A percentile compares a stretch with the other conserved stretches of the same genome.
These are phyloP conservation scores for Lepidium aucheri DNA, from an alignment of 345 rosid genomes.

Conservation along the genomic window DNA sequence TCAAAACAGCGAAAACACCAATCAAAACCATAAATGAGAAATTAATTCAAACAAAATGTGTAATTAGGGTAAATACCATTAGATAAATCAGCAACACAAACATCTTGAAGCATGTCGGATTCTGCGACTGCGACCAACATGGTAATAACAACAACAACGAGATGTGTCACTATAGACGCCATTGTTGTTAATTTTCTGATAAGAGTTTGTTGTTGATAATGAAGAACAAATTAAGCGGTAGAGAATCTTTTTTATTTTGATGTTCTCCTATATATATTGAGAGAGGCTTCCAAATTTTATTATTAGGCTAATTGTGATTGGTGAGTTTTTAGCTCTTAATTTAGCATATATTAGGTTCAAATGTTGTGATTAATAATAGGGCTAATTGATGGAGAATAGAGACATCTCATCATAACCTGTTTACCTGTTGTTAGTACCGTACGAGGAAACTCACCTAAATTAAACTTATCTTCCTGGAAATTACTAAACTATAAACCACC, in stretches of 20 bases:
- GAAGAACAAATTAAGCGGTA: not conserved
- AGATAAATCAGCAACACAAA: slow-evolving; percentile 75
- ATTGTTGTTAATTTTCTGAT: slow-evolving; percentile 3
- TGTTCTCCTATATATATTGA: not conserved
- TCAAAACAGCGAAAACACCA: too few species aligned
- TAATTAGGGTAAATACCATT: slow-evolving; percentile 25
- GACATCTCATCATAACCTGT: slow-evolving; percentile 15
- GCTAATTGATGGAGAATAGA: not conserved
- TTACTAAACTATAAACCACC: not conserved
- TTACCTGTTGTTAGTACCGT: not conserved
- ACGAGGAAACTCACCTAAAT: slow-evolving; percentile 13
- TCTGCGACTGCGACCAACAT: slow-evolving; percentile 37
- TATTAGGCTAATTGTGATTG: slow-evolving; percentile 5
- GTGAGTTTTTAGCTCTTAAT: not conserved
- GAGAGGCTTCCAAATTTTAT: not conserved
- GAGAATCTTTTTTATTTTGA: not conserved
- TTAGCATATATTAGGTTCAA: not conserved
- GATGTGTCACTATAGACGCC: not conserved
- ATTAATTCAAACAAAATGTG: not conserved
- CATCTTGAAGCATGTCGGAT: slow-evolving; percentile 68
- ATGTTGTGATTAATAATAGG: not conserved
- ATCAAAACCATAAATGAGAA: too few species aligned
- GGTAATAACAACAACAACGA: slow-evolving; percentile 22
- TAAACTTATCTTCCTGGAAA: slow-evolving; percentile 1
- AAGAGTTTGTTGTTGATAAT: not conserved